Evolutionary conservation across 768 basidiomycete species (phyloP).

Genomic region (Boletus reticulatus): DNA sequence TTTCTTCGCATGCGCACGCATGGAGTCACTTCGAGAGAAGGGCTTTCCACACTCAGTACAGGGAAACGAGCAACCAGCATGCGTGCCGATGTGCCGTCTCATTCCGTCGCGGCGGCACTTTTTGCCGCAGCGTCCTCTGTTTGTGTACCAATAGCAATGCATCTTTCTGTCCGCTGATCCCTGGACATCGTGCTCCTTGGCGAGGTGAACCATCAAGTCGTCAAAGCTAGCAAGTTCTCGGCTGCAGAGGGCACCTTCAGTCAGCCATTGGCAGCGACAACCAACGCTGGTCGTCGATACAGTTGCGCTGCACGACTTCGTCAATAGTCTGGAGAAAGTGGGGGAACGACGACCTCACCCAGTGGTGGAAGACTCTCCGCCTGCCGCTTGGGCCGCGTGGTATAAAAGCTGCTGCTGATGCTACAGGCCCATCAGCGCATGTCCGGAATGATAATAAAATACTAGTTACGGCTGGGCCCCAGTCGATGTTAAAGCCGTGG

Average conservation of each 20-base stretch:
- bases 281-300: fast-evolving
- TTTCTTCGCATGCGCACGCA: conserved; percentile 4
- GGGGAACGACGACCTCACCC: conserved; percentile 1
- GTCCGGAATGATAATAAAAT: no score
- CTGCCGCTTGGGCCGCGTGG: background rate
- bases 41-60: background rate
- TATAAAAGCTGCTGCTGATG: background rate
- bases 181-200: background rate
- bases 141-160: conserved; percentile 3
- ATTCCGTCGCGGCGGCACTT: background rate
- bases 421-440: background rate
- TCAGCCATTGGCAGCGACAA: conserved; percentile 5
- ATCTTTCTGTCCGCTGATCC: background rate
- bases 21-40: conserved; percentile 2
- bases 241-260: background rate
- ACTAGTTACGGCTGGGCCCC: conserved; percentile 4
- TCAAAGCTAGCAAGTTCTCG: background rate
- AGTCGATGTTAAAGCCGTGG: background rate
- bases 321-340: background rate
- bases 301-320: background rate
- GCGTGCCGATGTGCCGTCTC: conserved; percentile 7
- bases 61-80: background rate
- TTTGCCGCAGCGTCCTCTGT: no score
- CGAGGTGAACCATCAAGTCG: conserved; percentile 3
- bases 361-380: background rate